Evolutionary conservation across 352 stramenopile genomes (phyloP), one percentile per base, ranked within the genome.

Genomic region (Pythium rhizo-oryzae): DNA sequence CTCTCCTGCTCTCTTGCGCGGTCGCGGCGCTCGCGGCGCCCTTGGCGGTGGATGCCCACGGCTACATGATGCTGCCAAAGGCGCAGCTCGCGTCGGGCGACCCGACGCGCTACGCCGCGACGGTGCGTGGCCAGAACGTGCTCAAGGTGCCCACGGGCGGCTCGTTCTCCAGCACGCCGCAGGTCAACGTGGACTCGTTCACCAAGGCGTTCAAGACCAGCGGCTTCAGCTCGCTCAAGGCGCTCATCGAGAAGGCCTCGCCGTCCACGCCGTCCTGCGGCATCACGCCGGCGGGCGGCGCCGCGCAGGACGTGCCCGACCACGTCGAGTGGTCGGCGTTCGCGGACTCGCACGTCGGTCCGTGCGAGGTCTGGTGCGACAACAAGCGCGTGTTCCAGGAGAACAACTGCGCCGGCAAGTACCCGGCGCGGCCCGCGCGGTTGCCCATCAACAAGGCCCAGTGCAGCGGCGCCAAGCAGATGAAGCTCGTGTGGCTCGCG

Each of bases 141-240:
- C 67, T 89, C 37, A 75, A 71, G 18, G 71, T 76, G 39, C 81
- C 77, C 4, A 60, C 37, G 15, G 81, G 79, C 41, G 80, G 80
- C 72, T 83, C 79, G 57, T 89, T 71, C 65, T 66, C 53, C 41
- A 67, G 53, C 52, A 69, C 74, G 46, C 60, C 62, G 11, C 35
- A 56, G 33, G 57, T 64, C 39, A 80, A 76, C 70, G 53, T 65
- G n/a, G 50, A 69, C 39, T 63, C 73, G 41, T 80, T 68, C 62
- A 62, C 53, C 18, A 64, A 59, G 35, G 72, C 61, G 0, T 75
- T 79, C 60, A 75, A 77, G 56, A n/a, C 54, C 9, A 70, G 28
- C 28, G 28, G 28, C 28, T 33, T 33, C 28, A 33, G 35, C 41
- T 46, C 39, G 19, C 72, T 70, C 54, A 61, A 19, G 44, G 77